Conservation (phyloP, 1,139 yeast genomes). For the Suhomyces ambrosiae region DNA sequence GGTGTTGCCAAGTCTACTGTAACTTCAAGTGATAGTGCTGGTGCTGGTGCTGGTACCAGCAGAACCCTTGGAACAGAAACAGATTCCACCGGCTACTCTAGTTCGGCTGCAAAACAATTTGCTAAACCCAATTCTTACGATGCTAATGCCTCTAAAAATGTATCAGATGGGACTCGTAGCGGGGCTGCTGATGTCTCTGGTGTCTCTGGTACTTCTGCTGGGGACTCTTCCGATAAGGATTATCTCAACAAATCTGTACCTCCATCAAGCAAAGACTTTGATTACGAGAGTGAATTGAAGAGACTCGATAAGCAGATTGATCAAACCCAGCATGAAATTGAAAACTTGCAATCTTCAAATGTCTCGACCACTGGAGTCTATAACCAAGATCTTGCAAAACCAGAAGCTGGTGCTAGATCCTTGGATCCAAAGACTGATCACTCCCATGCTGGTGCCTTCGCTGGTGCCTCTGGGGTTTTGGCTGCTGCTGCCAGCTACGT, state of each 20-base stretch:
- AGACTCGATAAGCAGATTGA: conserved; percentile 28
- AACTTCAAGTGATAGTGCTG: background rate
- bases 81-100: no score
- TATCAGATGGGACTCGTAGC: background rate
- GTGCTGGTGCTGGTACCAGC: conserved; percentile 2
- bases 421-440: conserved; percentile 7
- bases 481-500: conserved; percentile 21
- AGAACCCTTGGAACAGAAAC: no score
- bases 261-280: conserved; percentile 22
- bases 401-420: background rate
- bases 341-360: conserved; percentile 21
- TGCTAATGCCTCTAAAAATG: background rate
- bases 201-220: conserved; percentile 1
- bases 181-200: conserved; percentile 8
- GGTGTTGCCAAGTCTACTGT: no score
- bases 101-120: conserved; percentile 4
- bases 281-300: conserved; percentile 26
- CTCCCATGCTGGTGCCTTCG: conserved; percentile 1
- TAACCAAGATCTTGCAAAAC: conserved; percentile 17
- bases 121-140: conserved; percentile 1
- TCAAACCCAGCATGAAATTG: conserved; percentile 30
- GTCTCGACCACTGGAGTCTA: conserved; percentile 23
- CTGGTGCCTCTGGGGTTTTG: conserved; percentile 14
- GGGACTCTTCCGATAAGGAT: conserved; percentile 6
- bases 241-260: conserved; percentile 16